A percentile compares a stretch with the other conserved stretches of the same genome.
phyloP scores from a whole-genome alignment of 1,139 yeast species.

The Diutina rugosa region DNA sequence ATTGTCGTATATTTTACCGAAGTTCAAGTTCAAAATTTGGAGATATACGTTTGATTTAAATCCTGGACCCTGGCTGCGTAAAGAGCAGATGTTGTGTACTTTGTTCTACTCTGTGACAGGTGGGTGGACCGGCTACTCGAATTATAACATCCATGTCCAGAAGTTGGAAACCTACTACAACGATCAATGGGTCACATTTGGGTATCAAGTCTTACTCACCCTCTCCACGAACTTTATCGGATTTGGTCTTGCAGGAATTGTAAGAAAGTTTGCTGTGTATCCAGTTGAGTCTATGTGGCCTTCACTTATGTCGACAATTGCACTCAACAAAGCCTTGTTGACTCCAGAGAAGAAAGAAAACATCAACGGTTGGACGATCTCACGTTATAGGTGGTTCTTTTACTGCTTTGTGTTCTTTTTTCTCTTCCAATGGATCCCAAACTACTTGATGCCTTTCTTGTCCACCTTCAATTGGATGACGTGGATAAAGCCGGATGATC shows the following conservation, averaged over 20 bases:
- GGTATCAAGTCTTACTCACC: slow-evolving; percentile 34
- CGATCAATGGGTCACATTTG: slow-evolving; percentile 26
- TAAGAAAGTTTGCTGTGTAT: slow-evolving; percentile 41
- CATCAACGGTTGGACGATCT: slow-evolving; percentile 39
- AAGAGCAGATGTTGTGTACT: slow-evolving; percentile 58
- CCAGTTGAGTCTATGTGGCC: slow-evolving; percentile 51
- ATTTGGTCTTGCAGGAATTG: slow-evolving; percentile 1
- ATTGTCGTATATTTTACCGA: slow-evolving; percentile 28
- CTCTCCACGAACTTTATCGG: slow-evolving; percentile 13
- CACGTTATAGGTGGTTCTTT: slow-evolving; percentile 34
- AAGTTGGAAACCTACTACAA: slow-evolving; percentile 17
- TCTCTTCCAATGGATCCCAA: slow-evolving; percentile 45
- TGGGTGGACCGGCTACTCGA: slow-evolving; percentile 25
- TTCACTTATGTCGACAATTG: slow-evolving; percentile 36
- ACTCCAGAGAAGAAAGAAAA: slow-evolving; percentile 22
- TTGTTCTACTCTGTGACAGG: slow-evolving; percentile 27
- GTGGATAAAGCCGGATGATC: slow-evolving; percentile 47
- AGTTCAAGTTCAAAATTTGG: slow-evolving; percentile 26
- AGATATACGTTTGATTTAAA: slow-evolving; percentile 19
- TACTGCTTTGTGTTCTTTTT: slow-evolving; percentile 21
- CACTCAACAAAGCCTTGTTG: slow-evolving; percentile 40
- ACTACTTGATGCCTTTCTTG: slow-evolving; percentile 36
- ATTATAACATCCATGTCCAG: slow-evolving; percentile 25
- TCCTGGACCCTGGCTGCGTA: slow-evolving; percentile 53
- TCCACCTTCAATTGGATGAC: slow-evolving; percentile 49